Conservation (phyloP, 106 monocot species). For the Apostasia ramifera region DNA sequence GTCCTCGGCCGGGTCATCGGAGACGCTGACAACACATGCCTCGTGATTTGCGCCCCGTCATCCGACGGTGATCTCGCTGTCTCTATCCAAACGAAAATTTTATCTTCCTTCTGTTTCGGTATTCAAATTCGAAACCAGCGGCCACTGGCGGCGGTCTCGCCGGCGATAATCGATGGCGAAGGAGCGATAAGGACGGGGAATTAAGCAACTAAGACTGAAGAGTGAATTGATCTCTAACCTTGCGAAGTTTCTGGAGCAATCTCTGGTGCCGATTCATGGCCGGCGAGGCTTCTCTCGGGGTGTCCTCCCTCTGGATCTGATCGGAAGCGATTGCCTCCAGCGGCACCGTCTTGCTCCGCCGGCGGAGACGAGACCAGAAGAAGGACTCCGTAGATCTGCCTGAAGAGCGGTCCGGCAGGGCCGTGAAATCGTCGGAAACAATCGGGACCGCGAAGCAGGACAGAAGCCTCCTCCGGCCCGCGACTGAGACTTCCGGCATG, state of each 20-base stretch:
- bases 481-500: background rate
- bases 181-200: too few relatives aligned
- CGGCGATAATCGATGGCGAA: too few relatives aligned
- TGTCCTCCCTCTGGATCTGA: background rate
- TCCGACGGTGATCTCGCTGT: too few relatives aligned
- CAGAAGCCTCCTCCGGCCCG: background rate
- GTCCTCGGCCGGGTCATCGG: too few relatives aligned
- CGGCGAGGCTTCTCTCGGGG: background rate
- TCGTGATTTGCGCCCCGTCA: too few relatives aligned
- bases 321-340: background rate
- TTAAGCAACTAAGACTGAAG: too few relatives aligned
- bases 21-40: too few relatives aligned
- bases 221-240: background rate
- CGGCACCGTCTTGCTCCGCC: conserved; percentile 11
- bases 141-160: too few relatives aligned
- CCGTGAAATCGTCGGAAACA: conserved; percentile 1
- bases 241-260: background rate
- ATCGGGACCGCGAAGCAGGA: conserved; percentile 12
- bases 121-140: too few relatives aligned
- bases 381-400: background rate
- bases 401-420: background rate
- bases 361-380: background rate
- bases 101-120: too few relatives aligned
- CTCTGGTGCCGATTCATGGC: background rate
- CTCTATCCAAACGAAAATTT: too few relatives aligned